A percentile compares a stretch with the other conserved stretches of the same genome.
Conservation (phyloP, 148 eudicot genomes). For the Mesembryanthemum crystallinum region DNA sequence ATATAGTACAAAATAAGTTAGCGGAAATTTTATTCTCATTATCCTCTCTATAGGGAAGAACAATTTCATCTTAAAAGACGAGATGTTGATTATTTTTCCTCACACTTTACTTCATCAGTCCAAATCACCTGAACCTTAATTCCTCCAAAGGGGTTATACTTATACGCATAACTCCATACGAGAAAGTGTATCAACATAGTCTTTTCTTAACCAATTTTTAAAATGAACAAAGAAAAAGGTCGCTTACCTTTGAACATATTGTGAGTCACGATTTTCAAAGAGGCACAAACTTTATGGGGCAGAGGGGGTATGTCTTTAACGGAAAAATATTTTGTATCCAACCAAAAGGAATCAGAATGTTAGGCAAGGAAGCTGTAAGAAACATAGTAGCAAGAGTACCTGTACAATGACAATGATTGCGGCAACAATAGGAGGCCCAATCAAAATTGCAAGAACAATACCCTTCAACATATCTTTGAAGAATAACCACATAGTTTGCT, state of each 20-base stretch:
- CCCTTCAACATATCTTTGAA: slow-evolving; percentile 90
- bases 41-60: background rate
- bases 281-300: too few relatives aligned
- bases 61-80: background rate
- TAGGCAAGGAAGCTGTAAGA: background rate
- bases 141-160: background rate
- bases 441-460: slow-evolving; percentile 57
- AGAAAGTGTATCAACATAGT: background rate
- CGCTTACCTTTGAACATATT: too few relatives aligned
- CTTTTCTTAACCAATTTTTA: too few relatives aligned
- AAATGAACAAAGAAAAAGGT: too few relatives aligned
- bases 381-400: slow-evolving; percentile 39
- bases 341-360: background rate
- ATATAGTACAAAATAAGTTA: background rate
- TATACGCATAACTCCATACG: background rate
- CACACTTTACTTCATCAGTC: background rate
- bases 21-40: background rate
- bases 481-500: slow-evolving; percentile 94
- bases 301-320: background rate
- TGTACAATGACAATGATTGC: slow-evolving; percentile 91
- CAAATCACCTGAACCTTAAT: too few relatives aligned
- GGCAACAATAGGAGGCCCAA: slow-evolving; percentile 97
- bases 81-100: background rate
- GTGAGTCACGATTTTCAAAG: too few relatives aligned
- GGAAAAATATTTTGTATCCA: background rate